phyloP scores from a whole-genome alignment of 2,329 filamentous ascomycete genomes.

The Cylindrodendrum hubeiense region DNA sequence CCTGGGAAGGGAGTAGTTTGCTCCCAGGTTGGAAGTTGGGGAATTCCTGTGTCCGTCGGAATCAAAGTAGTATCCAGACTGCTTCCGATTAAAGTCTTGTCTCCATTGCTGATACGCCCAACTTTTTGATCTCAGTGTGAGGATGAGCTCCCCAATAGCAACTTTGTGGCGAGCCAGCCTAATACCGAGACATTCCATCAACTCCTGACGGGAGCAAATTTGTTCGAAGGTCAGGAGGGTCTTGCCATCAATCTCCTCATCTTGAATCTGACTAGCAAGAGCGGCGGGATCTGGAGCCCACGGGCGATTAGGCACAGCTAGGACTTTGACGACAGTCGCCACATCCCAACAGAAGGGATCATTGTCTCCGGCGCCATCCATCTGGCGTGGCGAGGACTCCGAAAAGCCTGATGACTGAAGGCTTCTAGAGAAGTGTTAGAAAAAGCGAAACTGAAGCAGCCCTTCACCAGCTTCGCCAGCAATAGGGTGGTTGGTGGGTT shows the following conservation, averaged over 20 bases:
- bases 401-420: slow-evolving; percentile 10
- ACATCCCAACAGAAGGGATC: slow-evolving; percentile 84
- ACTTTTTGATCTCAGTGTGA: slow-evolving; percentile 66
- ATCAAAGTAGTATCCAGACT: slow-evolving; percentile 24
- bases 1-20: background rate
- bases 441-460: background rate
- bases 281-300: slow-evolving; percentile 61
- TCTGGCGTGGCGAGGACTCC: slow-evolving; percentile 28
- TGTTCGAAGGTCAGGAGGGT: slow-evolving; percentile 70
- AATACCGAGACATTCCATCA: slow-evolving; percentile 68
- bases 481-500: background rate
- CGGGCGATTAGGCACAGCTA: slow-evolving; percentile 68
- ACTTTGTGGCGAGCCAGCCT: slow-evolving; percentile 68
- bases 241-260: slow-evolving; percentile 75
- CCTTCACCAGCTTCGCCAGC: background rate
- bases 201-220: slow-evolving; percentile 61
- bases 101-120: slow-evolving; percentile 57
- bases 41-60: slow-evolving; percentile 12
- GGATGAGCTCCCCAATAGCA: slow-evolving; percentile 69
- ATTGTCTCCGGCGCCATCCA: slow-evolving; percentile 46
- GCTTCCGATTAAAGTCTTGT: slow-evolving; percentile 36
- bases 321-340: slow-evolving; percentile 73
- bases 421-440: slow-evolving; percentile 13
- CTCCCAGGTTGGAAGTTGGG: background rate
- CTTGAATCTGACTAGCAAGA: slow-evolving; percentile 68